phyloP scores from a whole-genome alignment of 1,284 basidiomycete genomes.

The Thelephora terrestris region DNA sequence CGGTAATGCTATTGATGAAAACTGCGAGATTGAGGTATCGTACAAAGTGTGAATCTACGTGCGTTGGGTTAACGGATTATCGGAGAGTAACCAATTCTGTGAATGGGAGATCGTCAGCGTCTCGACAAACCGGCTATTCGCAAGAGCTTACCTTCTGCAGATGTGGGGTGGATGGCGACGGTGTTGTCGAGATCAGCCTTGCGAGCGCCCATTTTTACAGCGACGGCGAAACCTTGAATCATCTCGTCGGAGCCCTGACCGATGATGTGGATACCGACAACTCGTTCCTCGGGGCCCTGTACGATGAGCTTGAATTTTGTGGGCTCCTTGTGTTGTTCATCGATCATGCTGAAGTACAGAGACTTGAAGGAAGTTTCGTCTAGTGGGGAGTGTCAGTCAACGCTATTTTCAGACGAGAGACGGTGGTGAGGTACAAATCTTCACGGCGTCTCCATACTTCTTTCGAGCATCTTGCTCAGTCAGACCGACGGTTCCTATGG shows the following conservation, averaged over 20 bases:
- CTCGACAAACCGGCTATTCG: background rate
- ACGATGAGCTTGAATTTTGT: conserved; percentile 89
- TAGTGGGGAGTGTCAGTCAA: conserved; percentile 7
- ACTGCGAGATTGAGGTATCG: no score
- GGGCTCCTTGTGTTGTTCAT: conserved; percentile 84
- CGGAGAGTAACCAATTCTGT: conserved; percentile 32
- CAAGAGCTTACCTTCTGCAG: conserved; percentile 50
- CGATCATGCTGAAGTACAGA: conserved; percentile 83
- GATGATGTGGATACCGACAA: conserved; percentile 92
- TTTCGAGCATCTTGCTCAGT: conserved; percentile 85
- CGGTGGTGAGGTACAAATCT: conserved; percentile 67
- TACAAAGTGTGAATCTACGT: no score
- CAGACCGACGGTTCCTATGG: conserved; percentile 86
- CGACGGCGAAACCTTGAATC: conserved; percentile 90
- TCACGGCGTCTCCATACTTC: conserved; percentile 82
- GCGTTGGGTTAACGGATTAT: conserved; percentile 6
- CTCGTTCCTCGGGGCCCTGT: conserved; percentile 81
- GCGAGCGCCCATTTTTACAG: conserved; percentile 91
- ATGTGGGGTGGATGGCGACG: conserved; percentile 88
- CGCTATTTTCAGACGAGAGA: background rate
- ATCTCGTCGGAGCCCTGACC: conserved; percentile 87
- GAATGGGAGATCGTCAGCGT: conserved; percentile 1
- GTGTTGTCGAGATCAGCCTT: conserved; percentile 83
- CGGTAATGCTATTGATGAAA: no score
- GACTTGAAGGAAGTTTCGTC: conserved; percentile 76